Base-by-base conservation (phyloP, 495 filamentous ascomycete genomes). In the Penicillium fimorum region DNA sequence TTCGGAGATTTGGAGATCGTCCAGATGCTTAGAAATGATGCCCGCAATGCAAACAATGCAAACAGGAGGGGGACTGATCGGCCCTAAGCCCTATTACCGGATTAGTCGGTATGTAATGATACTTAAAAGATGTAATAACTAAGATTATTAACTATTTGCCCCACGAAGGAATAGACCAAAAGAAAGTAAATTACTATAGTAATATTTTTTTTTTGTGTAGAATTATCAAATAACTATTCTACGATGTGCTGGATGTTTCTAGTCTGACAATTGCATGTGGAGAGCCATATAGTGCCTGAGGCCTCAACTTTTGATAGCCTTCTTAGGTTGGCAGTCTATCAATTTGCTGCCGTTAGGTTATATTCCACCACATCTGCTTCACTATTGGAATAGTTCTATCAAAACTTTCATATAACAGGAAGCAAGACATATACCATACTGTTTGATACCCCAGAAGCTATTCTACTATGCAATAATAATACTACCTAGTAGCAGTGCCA, bases 31-130 rank as follows among this genome's bases (percentile, higher is more conserved):
- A 60, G 49, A 57, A 58, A 62, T 50, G 17, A 57, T 53, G 44
- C 37, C 20, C 32, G 35, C 56, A 35, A 24, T 53, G 58, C 73
- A 76, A 76, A 76, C 67, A 64, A 64, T 68, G 65, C 73, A 76
- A 76, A 76, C 68, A 47, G 4, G 67, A 65, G 67, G 70, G 69
- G 61, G 44, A 47, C 51, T 56, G 53, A 5, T 62, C 37, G 35
- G 45, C 55, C 49, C 47, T 55, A 60, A 68, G 64, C 59, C 65
- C 68, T 67, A 63, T 59, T 52, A 46, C 52, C 43, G 18, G 20
- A 54, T 54, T 47, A 27, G 30, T 42, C 17, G 13, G 11, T 20
- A 5, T 43, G 30, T 0, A 33, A 30, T 32, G 15, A 9, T 15
- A 38, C 2, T 3, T 1, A n/a, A 24, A 24, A 27, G 18, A 42